Evolutionary conservation across 306 rosid species (phyloP), one percentile per base, ranked within the genome.

Genomic region (Cicer yamashitae): DNA sequence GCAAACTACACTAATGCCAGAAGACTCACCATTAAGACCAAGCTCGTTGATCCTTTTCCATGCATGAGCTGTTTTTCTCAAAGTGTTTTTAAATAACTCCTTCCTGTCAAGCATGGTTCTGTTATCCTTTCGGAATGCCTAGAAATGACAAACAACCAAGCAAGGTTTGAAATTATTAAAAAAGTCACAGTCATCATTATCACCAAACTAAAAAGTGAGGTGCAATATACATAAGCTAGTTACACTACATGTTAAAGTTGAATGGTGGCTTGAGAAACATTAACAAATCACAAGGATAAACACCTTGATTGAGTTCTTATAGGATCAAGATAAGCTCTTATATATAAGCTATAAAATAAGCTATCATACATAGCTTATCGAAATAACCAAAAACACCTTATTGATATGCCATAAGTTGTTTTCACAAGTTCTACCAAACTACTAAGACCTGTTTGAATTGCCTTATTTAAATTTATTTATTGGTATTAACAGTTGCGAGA

Each of bases 41-140:
- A 92, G 99, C 84, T 94, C 99, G 2, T 18, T 70, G 48, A 94
- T 88, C 81, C 87, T 75, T 80, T 92, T 94, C 97, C 97, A 94
- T 1, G 91, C 99, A 82, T 90, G 45, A 73, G 96, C 93, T 5
- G 91, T 74, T 83, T 94, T 94, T 66, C 89, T 89, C 85, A 94
- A 83, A 3, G 97, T 92, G 83, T 88, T 85, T 82, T 88, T 92
- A 76, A 94, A 94, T 76, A 94, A 79, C 66, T 86, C 97, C 86
- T 91, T 94, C 79, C 99, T 89, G 51, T 67, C 70, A 38, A 90
- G 88, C 80, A 22, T 61, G 30, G 84, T 47, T 77, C 96, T 89
- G 63, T 83, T 57, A 53, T 94, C 99, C 93, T 94, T 94, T 39
- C 82, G 81, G 80, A 94, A 94, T n/a, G 20, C 91, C 99, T 94